Conservation (phyloP, 1,284 basidiomycete genomes). For the Microbotryum lychnidis-dioicae region DNA sequence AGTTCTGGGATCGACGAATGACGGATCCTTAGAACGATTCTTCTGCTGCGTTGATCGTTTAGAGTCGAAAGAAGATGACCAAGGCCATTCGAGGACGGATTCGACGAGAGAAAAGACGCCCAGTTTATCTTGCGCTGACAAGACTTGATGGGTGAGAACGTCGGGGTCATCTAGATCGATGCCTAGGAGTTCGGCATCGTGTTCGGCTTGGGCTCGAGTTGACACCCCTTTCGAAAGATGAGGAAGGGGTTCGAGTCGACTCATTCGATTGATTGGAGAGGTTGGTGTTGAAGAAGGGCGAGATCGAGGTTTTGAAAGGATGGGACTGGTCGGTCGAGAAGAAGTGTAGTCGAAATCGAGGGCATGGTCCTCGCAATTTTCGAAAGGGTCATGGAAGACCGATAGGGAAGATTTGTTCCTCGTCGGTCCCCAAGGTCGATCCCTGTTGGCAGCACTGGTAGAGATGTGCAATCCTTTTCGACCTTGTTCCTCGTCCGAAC, state of each 20-base stretch:
- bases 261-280: background rate
- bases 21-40: background rate
- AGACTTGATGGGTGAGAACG: conserved; percentile 1
- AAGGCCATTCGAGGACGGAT: conserved; percentile 3
- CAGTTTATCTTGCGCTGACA: background rate
- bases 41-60: too few species aligned
- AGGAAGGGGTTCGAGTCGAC: background rate
- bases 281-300: background rate
- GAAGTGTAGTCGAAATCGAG: conserved; percentile 3
- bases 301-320: background rate
- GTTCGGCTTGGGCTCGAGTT: background rate
- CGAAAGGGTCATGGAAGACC: background rate
- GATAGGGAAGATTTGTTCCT: background rate
- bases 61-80: background rate
- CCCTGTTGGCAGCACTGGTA: too few species aligned
- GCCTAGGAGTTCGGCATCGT: background rate
- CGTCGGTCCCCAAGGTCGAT: background rate
- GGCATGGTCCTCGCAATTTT: background rate
- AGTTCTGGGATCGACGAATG: background rate
- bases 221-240: background rate
- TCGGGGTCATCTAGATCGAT: background rate
- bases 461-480: background rate
- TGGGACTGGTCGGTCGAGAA: background rate
- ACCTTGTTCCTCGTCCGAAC: background rate
- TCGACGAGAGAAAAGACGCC: conserved; percentile 1